These are phyloP conservation scores for Digitaria exilis DNA, from an alignment of 202 grass and related monocot species.

Conservation along the genomic window DNA sequence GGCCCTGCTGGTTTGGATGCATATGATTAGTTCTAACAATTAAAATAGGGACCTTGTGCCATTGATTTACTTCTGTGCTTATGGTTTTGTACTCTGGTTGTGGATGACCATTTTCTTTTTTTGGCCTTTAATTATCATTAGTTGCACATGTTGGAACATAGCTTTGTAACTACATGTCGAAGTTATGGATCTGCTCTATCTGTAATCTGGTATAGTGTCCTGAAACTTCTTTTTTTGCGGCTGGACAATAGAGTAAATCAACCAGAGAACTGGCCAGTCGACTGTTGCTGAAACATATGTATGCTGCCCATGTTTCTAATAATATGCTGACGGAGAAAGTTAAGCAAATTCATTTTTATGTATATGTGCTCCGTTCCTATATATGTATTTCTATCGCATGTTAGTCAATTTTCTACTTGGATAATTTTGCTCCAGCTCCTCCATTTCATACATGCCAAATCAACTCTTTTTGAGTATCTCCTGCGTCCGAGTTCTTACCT, in stretches of 20 bases:
- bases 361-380: background rate
- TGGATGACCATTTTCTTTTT: background rate
- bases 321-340: background rate
- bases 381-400: constrained; percentile 6
- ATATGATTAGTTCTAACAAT: background rate
- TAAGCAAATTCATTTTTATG: background rate
- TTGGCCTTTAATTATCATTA: background rate
- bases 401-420: background rate
- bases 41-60: background rate
- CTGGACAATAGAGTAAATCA: background rate
- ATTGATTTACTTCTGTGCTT: constrained; percentile 6
- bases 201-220: background rate
- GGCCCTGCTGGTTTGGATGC: background rate
- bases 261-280: background rate
- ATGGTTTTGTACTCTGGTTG: background rate
- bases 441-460: background rate
- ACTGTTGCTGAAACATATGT: background rate
- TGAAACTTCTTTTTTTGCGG: background rate
- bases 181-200: background rate
- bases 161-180: background rate
- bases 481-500: background rate
- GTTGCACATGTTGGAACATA: background rate
- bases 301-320: background rate
- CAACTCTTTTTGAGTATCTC: background rate
- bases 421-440: background rate